Base-by-base conservation (phyloP, 805 yeast genomes). In the Saccharomyces eubayanus region DNA sequence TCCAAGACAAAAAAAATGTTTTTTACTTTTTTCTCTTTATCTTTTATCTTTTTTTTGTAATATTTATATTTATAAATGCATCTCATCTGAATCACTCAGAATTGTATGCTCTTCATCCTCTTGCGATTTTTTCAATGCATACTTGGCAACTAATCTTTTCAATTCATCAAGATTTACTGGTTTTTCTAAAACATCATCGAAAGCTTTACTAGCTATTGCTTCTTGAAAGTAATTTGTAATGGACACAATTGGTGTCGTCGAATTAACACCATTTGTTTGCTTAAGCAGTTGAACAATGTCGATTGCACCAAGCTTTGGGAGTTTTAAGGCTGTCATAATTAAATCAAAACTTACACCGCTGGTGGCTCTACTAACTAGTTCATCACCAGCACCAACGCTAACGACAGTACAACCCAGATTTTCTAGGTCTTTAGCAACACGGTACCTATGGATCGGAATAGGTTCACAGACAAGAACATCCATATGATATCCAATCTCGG, bases 381-480 rank as follows among this genome's bases (percentile, higher is more conserved):
- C 97, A 56, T 89, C 92, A 1, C 96, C 96, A 55, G 83, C 83
- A 0, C 83, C 74, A 6, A 88, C 86, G 2, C 87, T 75, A 4
- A 88, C 87, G 8, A 89, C 96, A 11, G 84, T 81, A 71, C 96
- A 89, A 0, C 95, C 96, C 27, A 83, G 65, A 51, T 77, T 75
- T 55, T 82, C 88, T 54, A 92, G 72, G 57, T 84, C 76, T 55
- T 77, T 80, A 46, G 82, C 78, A 28, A 85, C 77, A 12, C 88
- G 76, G 62, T 80, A 87, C 49, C 96, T 72, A 59, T 88, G 84
- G 53, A 85, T 85, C 0, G 96, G 94, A 55, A 88, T 87, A 1
- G 94, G 89, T 62, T 89, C 96, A 69, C 97, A 90, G 12, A 89
- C 74, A 48, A 92, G 72, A 4, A 90, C 83, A 65, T 88, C 91